These are phyloP conservation scores for Ceratobasidium sp. DNA, from an alignment of 1,284 basidiomycete species.

Conservation along the genomic window DNA sequence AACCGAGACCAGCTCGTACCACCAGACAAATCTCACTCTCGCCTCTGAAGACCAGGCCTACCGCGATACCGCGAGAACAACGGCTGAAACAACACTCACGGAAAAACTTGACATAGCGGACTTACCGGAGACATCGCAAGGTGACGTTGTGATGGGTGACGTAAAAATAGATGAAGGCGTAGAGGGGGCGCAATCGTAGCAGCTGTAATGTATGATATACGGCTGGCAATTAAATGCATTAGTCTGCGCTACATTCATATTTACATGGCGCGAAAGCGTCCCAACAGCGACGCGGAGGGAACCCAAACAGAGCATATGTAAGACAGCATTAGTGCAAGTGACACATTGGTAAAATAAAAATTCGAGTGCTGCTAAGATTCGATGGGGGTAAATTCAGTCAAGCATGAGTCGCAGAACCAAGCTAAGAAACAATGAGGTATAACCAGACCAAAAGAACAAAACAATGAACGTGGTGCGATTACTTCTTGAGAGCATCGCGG, in stretches of 20 bases:
- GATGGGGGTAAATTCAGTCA: slow-evolving; percentile 13
- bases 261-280: slow-evolving; percentile 26
- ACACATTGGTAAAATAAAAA: slow-evolving; percentile 16
- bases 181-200: slow-evolving; percentile 1
- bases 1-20: slow-evolving; percentile 90
- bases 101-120: neutral
- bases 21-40: slow-evolving; percentile 83
- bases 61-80: slow-evolving; percentile 30
- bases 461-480: slow-evolving; percentile 12
- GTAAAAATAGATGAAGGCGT: neutral
- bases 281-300: slow-evolving; percentile 13
- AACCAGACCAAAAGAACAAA: slow-evolving; percentile 29
- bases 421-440: neutral
- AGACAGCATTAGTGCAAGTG: slow-evolving; percentile 25
- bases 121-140: neutral
- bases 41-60: slow-evolving; percentile 81
- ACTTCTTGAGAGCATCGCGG: slow-evolving; percentile 41
- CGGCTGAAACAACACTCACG: neutral
- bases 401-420: slow-evolving; percentile 21
- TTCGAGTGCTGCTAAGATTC: slow-evolving; percentile 19
- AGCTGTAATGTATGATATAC: neutral
- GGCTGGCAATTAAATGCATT: slow-evolving; percentile 18
- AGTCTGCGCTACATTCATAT: slow-evolving; percentile 34
- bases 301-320: slow-evolving; percentile 20
- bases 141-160: slow-evolving; percentile 15